These are phyloP conservation scores for Fusarium luffae DNA, from an alignment of 2,329 filamentous ascomycete species.

Conservation along the genomic window DNA sequence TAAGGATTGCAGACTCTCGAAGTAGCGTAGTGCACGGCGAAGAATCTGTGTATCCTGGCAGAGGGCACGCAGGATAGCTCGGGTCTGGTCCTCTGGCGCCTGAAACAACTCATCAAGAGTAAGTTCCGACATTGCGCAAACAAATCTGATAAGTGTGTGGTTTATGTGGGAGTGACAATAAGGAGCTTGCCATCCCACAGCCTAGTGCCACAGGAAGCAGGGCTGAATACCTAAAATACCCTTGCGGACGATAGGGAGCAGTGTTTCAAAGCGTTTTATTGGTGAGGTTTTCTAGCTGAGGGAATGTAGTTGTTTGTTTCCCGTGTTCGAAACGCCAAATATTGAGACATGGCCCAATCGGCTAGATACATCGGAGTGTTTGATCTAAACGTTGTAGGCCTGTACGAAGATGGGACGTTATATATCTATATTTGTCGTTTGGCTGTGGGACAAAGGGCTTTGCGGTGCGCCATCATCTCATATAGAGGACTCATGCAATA, in stretches of 20 bases:
- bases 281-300: not conserved
- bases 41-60: slow-evolving; percentile 10
- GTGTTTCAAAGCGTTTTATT: too few species aligned
- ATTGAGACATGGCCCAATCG: slow-evolving; percentile 4
- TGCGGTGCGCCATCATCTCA: not conserved
- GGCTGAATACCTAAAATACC: too few species aligned
- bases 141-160: not conserved
- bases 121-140: not conserved
- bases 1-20: not conserved
- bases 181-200: not conserved
- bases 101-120: not conserved
- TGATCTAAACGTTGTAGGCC: not conserved
- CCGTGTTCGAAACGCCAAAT: slow-evolving; percentile 2
- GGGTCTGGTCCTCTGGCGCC: slow-evolving; percentile 20
- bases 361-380: not conserved
- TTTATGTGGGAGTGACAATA: not conserved
- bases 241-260: too few species aligned
- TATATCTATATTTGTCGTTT: slow-evolving; percentile 1
- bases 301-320: not conserved
- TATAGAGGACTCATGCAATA: not conserved
- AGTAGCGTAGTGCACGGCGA: not conserved
- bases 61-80: slow-evolving; percentile 23
- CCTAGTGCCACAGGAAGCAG: not conserved
- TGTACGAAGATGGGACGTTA: not conserved
- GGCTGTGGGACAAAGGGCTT: slow-evolving; percentile 1